Evolutionary conservation across 768 basidiomycete species (phyloP).

Genomic region (Cyclocybe aegerita): DNA sequence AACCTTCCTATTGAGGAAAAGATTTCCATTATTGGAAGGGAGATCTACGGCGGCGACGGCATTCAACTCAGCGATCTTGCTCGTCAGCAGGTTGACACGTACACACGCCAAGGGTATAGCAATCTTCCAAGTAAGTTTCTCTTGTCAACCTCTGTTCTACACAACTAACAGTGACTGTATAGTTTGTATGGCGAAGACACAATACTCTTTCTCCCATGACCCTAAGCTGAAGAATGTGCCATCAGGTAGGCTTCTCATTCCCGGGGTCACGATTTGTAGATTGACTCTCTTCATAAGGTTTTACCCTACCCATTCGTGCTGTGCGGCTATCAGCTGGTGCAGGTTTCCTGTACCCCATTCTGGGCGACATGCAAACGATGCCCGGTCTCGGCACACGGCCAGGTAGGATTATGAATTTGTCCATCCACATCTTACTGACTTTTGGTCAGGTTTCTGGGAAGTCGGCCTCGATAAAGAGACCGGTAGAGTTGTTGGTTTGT

Average conservation of each 20-base stretch:
- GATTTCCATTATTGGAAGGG: conserved; percentile 82
- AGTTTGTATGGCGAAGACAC: conserved; percentile 99
- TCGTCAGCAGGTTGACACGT: conserved; percentile 82
- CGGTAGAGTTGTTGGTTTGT: conserved; percentile 84
- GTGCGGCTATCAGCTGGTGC: conserved; percentile 91
- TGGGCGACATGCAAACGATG: conserved; percentile 99
- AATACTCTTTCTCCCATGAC: conserved; percentile 96
- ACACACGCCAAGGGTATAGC: conserved; percentile 86
- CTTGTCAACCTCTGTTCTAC: background rate
- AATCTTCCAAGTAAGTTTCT: conserved; percentile 68
- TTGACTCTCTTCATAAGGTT: conserved; percentile 48
- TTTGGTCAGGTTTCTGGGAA: conserved; percentile 79
- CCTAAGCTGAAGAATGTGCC: conserved; percentile 90
- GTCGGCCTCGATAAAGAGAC: conserved; percentile 78
- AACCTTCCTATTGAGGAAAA: conserved; percentile 83
- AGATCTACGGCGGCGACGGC: conserved; percentile 93
- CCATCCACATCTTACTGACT: conserved; percentile 11
- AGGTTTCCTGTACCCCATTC: conserved; percentile 92
- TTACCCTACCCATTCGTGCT: conserved; percentile 88
- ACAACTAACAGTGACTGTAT: conserved; percentile 14
- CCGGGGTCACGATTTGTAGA: background rate
- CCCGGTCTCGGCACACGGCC: conserved; percentile 93
- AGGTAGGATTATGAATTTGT: conserved; percentile 38
- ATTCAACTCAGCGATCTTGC: conserved; percentile 87
- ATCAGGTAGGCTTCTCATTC: conserved; percentile 44